A percentile compares a stretch with the other conserved stretches of the same genome.
Evolutionary conservation across 2,329 filamentous ascomycete genomes (phyloP).

Genomic region (Cordyceps cicadae): DNA sequence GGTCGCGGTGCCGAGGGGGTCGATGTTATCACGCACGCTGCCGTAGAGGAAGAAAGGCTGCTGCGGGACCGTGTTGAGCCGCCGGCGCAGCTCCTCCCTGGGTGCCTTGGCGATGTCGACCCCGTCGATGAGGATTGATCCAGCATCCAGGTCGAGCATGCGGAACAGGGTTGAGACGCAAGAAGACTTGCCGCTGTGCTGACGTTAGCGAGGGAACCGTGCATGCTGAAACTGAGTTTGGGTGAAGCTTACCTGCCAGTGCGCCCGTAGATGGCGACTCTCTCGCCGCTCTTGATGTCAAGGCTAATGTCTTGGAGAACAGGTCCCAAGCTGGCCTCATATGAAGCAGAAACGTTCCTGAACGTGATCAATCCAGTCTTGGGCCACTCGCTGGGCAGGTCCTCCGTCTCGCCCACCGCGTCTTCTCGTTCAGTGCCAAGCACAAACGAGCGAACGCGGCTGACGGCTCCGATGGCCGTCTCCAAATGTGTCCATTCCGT

Average conservation of each 20-base stretch:
- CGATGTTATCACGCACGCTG: slow-evolving; percentile 40
- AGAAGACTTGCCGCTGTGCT: slow-evolving; percentile 23
- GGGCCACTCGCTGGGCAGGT: slow-evolving; percentile 21
- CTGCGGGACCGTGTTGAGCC: slow-evolving; percentile 40
- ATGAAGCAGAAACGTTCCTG: slow-evolving; percentile 22
- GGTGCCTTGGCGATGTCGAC: slow-evolving; percentile 25
- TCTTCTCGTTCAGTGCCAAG: slow-evolving; percentile 18
- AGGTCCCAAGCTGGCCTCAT: slow-evolving; percentile 16
- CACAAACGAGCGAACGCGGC: slow-evolving; percentile 21
- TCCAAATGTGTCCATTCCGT: slow-evolving; percentile 26
- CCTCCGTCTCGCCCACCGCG: slow-evolving; percentile 12
- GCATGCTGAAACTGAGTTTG: neutral
- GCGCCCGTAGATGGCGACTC: slow-evolving; percentile 36
- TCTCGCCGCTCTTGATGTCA: slow-evolving; percentile 25
- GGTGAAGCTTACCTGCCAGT: slow-evolving; percentile 25
- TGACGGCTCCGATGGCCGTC: slow-evolving; percentile 21
- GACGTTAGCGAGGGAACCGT: slow-evolving; percentile 15
- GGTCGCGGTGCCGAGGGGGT: slow-evolving; percentile 29
- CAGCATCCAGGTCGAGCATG: slow-evolving; percentile 34
- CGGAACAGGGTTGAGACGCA: slow-evolving; percentile 37
- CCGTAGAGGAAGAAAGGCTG: slow-evolving; percentile 43
- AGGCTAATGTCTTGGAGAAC: slow-evolving; percentile 25
- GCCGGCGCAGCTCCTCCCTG: slow-evolving; percentile 18
- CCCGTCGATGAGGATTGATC: slow-evolving; percentile 37
- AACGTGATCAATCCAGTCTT: slow-evolving; percentile 20